Evolutionary conservation across 169 alveolate genomes (phyloP).

Genomic region (Eimeria tenella): DNA sequence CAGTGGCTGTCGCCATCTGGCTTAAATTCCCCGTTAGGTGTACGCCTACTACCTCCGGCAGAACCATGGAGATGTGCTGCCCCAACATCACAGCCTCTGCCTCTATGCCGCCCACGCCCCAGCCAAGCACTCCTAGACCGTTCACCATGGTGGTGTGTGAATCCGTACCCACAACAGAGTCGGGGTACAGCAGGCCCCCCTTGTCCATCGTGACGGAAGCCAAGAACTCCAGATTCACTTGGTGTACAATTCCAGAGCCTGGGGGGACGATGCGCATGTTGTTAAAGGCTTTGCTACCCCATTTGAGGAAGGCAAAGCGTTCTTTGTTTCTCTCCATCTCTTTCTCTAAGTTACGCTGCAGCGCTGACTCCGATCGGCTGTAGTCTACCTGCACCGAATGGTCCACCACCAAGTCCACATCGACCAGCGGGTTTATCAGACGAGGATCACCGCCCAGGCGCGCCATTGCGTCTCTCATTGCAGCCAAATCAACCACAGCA

Average conservation of each 20-base stretch:
- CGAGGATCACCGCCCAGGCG: conserved; percentile 94
- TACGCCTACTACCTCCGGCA: conserved; percentile 97
- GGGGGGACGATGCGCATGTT: conserved; percentile 98
- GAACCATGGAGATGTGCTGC: conserved; percentile 96
- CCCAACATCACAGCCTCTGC: conserved; percentile 99
- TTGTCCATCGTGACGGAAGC: conserved; percentile 90
- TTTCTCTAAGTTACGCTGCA: conserved; percentile 92
- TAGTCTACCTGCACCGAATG: conserved; percentile 97
- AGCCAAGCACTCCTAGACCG: conserved; percentile 97
- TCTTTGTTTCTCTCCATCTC: conserved; percentile 95
- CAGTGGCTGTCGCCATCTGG: conserved; percentile 94
- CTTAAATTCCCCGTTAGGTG: conserved; percentile 94
- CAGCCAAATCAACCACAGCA: conserved; percentile 97
- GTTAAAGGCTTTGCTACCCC: conserved; percentile 98
- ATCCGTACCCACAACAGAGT: conserved; percentile 95
- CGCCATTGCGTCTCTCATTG: conserved; percentile 98
- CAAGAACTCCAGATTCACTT: conserved; percentile 92
- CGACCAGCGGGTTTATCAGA: conserved; percentile 95
- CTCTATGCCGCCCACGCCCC: conserved; percentile 99
- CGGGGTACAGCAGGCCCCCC: conserved; percentile 93
- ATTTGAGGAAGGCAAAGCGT: conserved; percentile 96
- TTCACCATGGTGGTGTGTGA: conserved; percentile 99
- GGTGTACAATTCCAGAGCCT: conserved; percentile 98
- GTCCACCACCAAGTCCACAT: conserved; percentile 97
- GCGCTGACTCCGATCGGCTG: conserved; percentile 83